A percentile compares a stretch with the other conserved stretches of the same genome.
Conservation (phyloP, 371 early-diverging fungal genomes). For the Syncephalastrum sp. region DNA sequence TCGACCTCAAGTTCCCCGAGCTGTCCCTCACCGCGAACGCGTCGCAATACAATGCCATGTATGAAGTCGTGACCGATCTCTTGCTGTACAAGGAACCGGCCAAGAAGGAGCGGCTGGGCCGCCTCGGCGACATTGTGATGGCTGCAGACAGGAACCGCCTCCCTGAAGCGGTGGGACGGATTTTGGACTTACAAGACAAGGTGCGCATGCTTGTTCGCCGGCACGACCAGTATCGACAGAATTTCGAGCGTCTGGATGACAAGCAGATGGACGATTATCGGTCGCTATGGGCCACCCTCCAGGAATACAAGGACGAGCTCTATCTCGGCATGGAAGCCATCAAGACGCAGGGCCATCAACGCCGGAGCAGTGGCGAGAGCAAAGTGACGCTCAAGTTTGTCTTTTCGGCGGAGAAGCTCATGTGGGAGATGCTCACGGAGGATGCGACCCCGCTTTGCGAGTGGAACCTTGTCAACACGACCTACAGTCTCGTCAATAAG, state of each 20-base stretch:
- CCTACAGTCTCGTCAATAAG: constrained; percentile 51
- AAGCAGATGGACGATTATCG: constrained; percentile 31
- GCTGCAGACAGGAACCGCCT: constrained; percentile 64
- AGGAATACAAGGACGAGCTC: constrained; percentile 59
- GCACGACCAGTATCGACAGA: constrained; percentile 37
- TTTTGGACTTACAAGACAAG: constrained; percentile 66
- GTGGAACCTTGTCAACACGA: constrained; percentile 51
- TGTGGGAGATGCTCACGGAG: constrained; percentile 61
- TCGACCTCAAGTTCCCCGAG: constrained; percentile 67
- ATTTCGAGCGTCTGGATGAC: constrained; percentile 22
- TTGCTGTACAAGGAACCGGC: constrained; percentile 82
- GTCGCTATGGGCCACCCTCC: constrained; percentile 23
- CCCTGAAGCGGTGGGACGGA: constrained; percentile 54
- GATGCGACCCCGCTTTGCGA: constrained; percentile 52
- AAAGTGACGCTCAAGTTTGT: constrained; percentile 42
- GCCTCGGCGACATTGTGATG: constrained; percentile 73
- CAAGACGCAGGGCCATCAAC: constrained; percentile 43
- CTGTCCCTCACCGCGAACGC: constrained; percentile 71
- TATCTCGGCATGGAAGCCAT: constrained; percentile 71
- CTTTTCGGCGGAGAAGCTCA: constrained; percentile 42
- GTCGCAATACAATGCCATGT: constrained; percentile 68
- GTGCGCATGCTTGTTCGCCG: constrained; percentile 41
- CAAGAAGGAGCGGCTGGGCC: constrained; percentile 66
- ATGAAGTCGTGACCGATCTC: constrained; percentile 74
- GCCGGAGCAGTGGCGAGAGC: constrained; percentile 29